Evolutionary conservation across 495 filamentous ascomycete genomes (phyloP).

Genomic region (Apodospora peruviana): DNA sequence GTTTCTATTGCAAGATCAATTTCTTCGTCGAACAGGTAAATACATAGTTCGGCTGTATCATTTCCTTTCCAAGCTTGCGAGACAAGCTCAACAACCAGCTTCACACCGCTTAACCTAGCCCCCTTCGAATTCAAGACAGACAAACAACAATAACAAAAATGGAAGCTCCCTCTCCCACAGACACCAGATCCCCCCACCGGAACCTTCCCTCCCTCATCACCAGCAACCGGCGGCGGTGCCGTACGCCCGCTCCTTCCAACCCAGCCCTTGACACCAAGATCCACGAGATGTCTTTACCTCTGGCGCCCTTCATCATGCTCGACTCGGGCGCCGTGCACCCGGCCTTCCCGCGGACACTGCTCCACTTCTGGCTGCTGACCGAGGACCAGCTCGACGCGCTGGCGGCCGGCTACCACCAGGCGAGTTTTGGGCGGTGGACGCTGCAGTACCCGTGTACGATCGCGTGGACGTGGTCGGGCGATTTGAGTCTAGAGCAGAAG

Average conservation of each 20-base stretch:
- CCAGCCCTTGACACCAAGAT: constrained; percentile 36
- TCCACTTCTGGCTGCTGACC: constrained; percentile 72
- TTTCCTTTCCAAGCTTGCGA: no score
- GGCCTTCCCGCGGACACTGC: constrained; percentile 58
- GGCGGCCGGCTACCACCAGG: constrained; percentile 72
- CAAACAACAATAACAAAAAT: background rate
- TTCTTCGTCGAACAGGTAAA: no score
- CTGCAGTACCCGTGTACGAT: constrained; percentile 59
- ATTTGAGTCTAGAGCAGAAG: constrained; percentile 51
- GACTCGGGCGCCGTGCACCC: constrained; percentile 57
- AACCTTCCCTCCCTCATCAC: no score
- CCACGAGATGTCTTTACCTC: constrained; percentile 41
- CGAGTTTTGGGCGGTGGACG: constrained; percentile 48
- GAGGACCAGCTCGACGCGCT: constrained; percentile 63
- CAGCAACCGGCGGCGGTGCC: no score
- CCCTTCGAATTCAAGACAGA: no score
- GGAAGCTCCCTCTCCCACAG: background rate
- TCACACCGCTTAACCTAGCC: no score
- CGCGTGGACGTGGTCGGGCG: constrained; percentile 22
- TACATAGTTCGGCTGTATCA: no score
- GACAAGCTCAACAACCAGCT: no score
- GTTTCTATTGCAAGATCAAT: no score
- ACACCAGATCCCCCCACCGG: background rate
- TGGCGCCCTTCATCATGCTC: constrained; percentile 54
- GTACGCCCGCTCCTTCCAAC: constrained; percentile 26